Evolutionary conservation across 2,329 filamentous ascomycete genomes (phyloP), one percentile per base, ranked within the genome.

Genomic region (Colletotrichum tropicicola): DNA sequence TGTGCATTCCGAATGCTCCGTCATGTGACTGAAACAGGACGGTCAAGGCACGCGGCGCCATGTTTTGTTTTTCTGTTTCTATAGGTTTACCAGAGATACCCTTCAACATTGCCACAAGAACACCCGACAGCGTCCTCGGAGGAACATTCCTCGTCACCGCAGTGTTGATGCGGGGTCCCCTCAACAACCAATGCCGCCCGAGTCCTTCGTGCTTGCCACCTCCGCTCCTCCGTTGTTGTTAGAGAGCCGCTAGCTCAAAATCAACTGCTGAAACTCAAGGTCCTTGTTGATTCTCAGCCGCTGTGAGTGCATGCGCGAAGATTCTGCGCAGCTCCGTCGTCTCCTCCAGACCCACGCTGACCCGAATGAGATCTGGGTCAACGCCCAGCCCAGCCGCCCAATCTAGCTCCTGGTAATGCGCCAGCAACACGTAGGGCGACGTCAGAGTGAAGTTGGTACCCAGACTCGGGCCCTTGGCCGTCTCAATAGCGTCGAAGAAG

Each of bases 361-460:
- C 88, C 43, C 96, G 87, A 49, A 98, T 85, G 59, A 99, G 78
- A 74, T 93, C 87, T 2, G 88, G 87, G 58, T 96, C 91, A 3
- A 98, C 92, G 0, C 94, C 93, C 75, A 91, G 95, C 65, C 89
- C 83, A 25, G 86, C 88, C 44, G 92, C 93, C 96, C 96, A 99
- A n/a, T 94, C 90, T 43, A 98, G 78, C 81, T 99, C 96, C 47
- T 87, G 84, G 73, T 96, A 99, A 77, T 99, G 96, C 5, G 96
- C 96, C 30, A 99, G 79, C 32, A 99, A 82, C 21, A 96, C 93
- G 76, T 97, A 99, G 0, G 96, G 96, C 51, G 91, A 97, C 61
- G 91, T 91, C 37, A 99, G 82, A 0, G 96, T 98, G 75, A 99
- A 99, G 77, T 99, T 99, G 1, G 96, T 98, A 2, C 96, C 96